These are phyloP conservation scores for Euphorbia tirucalli DNA, from an alignment of 345 rosid genomes.

Conservation along the genomic window DNA sequence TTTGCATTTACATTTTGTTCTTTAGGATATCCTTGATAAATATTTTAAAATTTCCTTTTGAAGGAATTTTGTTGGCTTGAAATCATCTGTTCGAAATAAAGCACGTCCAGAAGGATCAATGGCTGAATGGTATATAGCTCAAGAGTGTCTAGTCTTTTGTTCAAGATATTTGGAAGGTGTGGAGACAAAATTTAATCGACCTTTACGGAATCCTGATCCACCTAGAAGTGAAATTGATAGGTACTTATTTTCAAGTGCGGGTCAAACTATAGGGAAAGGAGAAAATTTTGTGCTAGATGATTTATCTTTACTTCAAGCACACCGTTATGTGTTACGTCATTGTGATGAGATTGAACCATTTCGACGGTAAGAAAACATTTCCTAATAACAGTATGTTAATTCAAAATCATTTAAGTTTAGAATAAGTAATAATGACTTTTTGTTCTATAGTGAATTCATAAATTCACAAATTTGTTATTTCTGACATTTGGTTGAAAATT, in stretches of 20 bases:
- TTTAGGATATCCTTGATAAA: too few relatives aligned
- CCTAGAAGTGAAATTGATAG: background rate
- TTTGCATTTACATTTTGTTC: too few relatives aligned
- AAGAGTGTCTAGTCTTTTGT: conserved; percentile 8
- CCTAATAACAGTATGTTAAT: too few relatives aligned
- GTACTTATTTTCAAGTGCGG: background rate
- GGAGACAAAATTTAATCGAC: conserved; percentile 8
- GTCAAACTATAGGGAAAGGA: background rate
- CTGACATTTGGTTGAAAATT: too few relatives aligned
- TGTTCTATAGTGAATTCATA: too few relatives aligned
- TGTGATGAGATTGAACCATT: background rate
- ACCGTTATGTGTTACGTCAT: background rate
- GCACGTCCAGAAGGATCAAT: conserved; percentile 7
- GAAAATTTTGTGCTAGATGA: background rate
- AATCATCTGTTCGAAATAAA: background rate
- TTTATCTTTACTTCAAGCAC: background rate
- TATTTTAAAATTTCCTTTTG: background rate
- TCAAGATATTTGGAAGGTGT: conserved; percentile 12
- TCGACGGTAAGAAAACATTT: background rate
- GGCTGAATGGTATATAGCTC: background rate
- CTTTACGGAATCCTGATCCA: background rate
- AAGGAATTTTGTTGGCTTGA: background rate
- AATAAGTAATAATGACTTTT: too few relatives aligned
- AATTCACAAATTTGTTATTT: too few relatives aligned
- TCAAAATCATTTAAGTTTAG: too few relatives aligned